Evolutionary conservation across 31 red algal species (phyloP).

Genomic region (Endocladia muricata): DNA sequence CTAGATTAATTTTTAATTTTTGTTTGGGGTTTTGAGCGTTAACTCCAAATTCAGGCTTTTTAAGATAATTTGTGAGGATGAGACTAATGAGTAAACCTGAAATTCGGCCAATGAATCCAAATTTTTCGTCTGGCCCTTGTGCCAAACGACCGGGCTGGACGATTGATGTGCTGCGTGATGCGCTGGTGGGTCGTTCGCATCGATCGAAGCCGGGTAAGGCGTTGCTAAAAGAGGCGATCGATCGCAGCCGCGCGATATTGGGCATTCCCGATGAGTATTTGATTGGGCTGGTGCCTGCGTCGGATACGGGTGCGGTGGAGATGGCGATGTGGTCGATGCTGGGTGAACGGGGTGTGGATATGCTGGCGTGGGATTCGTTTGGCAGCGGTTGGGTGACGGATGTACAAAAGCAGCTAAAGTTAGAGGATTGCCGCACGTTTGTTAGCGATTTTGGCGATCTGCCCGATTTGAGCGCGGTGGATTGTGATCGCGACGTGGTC

Average conservation of each 20-base stretch:
- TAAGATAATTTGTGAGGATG: no score
- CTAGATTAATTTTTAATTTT: no score
- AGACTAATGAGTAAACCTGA: no score
- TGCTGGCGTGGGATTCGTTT: constrained; percentile 95
- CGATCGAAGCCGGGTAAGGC: constrained; percentile 77
- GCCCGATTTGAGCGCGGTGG: constrained; percentile 63
- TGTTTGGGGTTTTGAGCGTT: no score
- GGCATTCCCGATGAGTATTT: constrained; percentile 78
- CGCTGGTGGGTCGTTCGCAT: constrained; percentile 86
- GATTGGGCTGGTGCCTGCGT: constrained; percentile 84
- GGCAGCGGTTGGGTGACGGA: constrained; percentile 92
- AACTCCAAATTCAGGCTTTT: no score
- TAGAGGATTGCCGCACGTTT: constrained; percentile 55
- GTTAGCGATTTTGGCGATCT: constrained; percentile 73
- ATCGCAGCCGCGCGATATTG: constrained; percentile 51
- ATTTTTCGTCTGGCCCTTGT: constrained; percentile 95
- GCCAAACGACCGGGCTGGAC: constrained; percentile 91
- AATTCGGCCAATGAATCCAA: neutral
- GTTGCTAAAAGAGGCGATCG: constrained; percentile 65
- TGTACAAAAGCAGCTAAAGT: constrained; percentile 73
- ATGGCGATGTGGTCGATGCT: constrained; percentile 98
- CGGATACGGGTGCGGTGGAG: constrained; percentile 93
- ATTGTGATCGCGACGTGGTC: constrained; percentile 80
- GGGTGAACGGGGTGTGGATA: constrained; percentile 68
- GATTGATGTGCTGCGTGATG: constrained; percentile 41